phyloP scores from a whole-genome alignment of 2,329 filamentous ascomycete genomes.

The Colletotrichum euphorbiae region DNA sequence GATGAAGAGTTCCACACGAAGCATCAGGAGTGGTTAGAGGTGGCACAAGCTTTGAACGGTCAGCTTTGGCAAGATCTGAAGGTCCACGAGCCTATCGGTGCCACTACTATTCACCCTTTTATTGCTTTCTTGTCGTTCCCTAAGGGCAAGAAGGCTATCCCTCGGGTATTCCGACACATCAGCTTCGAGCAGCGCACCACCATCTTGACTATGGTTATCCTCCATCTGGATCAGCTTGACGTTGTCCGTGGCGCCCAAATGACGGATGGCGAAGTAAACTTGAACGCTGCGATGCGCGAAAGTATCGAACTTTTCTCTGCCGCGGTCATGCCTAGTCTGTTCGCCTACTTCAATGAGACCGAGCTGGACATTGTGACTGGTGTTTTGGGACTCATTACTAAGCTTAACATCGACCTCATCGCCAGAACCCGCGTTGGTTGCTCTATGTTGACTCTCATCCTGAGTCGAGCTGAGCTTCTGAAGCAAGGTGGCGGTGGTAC shows the following conservation, averaged over 20 bases:
- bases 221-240: conserved; percentile 91
- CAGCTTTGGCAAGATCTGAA: conserved; percentile 89
- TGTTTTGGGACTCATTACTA: conserved; percentile 85
- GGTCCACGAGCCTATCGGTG: conserved; percentile 90
- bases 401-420: conserved; percentile 85
- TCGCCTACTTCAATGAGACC: conserved; percentile 91
- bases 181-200: conserved; percentile 93
- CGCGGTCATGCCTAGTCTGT: conserved; percentile 88
- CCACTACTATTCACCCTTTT: conserved; percentile 86
- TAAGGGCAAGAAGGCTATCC: conserved; percentile 97
- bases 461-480: conserved; percentile 92
- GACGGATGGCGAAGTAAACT: conserved; percentile 74
- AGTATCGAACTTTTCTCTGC: conserved; percentile 92
- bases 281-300: conserved; percentile 84
- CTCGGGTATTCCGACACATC: conserved; percentile 93
- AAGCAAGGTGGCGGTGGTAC: conserved; percentile 81
- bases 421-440: conserved; percentile 89
- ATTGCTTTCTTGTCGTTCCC: conserved; percentile 94
- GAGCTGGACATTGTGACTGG: conserved; percentile 92
- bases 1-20: conserved; percentile 77
- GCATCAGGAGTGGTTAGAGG: conserved; percentile 84
- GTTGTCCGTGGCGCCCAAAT: conserved; percentile 87
- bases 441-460: conserved; percentile 90
- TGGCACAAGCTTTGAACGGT: conserved; percentile 76
- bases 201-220: conserved; percentile 93